phyloP scores from a whole-genome alignment of 2,329 filamentous ascomycete genomes.

The Davidsoniella eucalypti region DNA sequence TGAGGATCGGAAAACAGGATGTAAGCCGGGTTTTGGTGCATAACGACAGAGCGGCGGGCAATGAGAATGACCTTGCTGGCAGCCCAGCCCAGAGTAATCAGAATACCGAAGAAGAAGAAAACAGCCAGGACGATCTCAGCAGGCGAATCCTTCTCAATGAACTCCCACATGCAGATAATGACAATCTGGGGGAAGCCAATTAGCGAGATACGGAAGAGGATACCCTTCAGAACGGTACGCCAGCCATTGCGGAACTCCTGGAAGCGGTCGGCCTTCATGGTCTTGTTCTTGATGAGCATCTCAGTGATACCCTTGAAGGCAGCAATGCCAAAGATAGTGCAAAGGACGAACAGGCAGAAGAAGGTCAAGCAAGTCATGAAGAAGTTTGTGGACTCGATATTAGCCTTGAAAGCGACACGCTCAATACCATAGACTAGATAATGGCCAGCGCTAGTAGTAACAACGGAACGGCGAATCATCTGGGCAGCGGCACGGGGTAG shows the following conservation, averaged over 20 bases:
- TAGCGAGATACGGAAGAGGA: slow-evolving; percentile 75
- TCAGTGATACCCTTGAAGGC: slow-evolving; percentile 73
- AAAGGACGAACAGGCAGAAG: slow-evolving; percentile 67
- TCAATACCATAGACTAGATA: slow-evolving; percentile 66
- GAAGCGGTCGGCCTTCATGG: slow-evolving; percentile 75
- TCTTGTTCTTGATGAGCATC: slow-evolving; percentile 52
- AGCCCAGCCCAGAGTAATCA: slow-evolving; percentile 66
- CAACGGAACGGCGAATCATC: slow-evolving; percentile 37
- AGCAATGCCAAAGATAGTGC: slow-evolving; percentile 56
- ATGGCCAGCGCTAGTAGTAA: slow-evolving; percentile 35
- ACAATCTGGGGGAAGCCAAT: slow-evolving; percentile 87
- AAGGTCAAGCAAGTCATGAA: slow-evolving; percentile 85
- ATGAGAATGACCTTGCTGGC: slow-evolving; percentile 79
- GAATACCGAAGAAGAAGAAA: slow-evolving; percentile 73
- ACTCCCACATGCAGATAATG: slow-evolving; percentile 84
- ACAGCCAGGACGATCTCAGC: slow-evolving; percentile 76
- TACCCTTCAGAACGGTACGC: slow-evolving; percentile 83
- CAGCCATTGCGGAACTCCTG: slow-evolving; percentile 88
- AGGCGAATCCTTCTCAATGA: slow-evolving; percentile 69
- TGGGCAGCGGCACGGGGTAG: slow-evolving; percentile 27
- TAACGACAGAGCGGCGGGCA: slow-evolving; percentile 68
- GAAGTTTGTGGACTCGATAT: slow-evolving; percentile 79
- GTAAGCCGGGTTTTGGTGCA: slow-evolving; percentile 94
- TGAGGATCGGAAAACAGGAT: slow-evolving; percentile 94
- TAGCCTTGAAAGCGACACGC: slow-evolving; percentile 70